phyloP scores from a whole-genome alignment of 495 filamentous ascomycete species.

The Astrothelium subdiscretum region DNA sequence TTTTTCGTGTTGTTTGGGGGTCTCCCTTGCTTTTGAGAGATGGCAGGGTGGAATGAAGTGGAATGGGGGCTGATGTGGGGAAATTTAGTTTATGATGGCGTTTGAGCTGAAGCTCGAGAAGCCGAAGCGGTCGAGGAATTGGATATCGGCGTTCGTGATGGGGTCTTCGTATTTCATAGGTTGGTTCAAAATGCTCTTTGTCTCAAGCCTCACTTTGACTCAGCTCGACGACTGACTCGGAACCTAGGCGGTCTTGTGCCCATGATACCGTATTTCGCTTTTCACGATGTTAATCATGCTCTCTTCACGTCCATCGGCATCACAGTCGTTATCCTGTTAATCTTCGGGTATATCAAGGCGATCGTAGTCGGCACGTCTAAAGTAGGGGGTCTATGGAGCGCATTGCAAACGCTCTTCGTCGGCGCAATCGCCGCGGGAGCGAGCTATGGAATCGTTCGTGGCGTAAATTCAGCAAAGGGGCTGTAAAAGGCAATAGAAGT shows the following conservation, averaged over 20 bases:
- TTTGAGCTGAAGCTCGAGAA: constrained; percentile 39
- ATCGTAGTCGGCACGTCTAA: constrained; percentile 12
- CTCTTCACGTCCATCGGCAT: constrained; percentile 40
- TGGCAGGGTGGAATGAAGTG: not conserved
- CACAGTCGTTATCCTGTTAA: constrained; percentile 39
- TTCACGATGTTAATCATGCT: constrained; percentile 32
- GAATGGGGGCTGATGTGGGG: not conserved
- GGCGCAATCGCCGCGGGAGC: constrained; percentile 18
- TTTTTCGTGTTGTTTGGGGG: not conserved
- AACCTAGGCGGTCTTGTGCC: constrained; percentile 40
- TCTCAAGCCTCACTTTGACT: not conserved
- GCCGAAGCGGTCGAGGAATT: constrained; percentile 32
- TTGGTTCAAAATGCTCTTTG: constrained; percentile 12
- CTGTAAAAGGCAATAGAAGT: not conserved
- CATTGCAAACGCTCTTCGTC: constrained; percentile 21
- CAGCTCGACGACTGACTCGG: not conserved
- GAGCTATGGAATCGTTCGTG: constrained; percentile 22
- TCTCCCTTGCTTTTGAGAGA: not conserved
- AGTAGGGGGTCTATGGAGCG: constrained; percentile 13
- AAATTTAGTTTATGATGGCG: constrained; percentile 40
- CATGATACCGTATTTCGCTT: constrained; percentile 45
- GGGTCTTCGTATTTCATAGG: constrained; percentile 42
- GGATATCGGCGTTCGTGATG: constrained; percentile 40
- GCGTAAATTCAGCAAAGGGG: constrained; percentile 10
- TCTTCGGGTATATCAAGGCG: constrained; percentile 42